Evolutionary conservation across 805 yeast genomes (phyloP), one percentile per base, ranked within the genome.

Genomic region (Wickerhamiella parazyma): DNA sequence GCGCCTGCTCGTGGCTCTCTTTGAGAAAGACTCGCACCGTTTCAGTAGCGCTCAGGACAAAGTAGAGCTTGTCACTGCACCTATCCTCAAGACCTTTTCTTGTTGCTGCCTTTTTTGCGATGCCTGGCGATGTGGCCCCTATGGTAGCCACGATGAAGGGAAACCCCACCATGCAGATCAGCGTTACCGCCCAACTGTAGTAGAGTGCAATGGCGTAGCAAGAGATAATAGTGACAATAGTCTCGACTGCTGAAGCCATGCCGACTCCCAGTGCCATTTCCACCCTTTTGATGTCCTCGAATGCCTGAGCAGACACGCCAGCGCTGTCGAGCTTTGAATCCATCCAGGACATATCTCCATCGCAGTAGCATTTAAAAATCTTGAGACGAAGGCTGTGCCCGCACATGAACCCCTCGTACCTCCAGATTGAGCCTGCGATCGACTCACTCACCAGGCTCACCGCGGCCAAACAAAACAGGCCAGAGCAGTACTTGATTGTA

Each of bases 141-240:
- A 80, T 75, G 2, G 71, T 49, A n/a, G 24, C 16, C 0, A 68
- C 7, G 0, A 67, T 67, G 45, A 89, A 72, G 0, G 98, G 98
- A 3, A 84, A 51, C 3, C 80, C 69, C 1, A 84, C 78, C 46
- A 89, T 54, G n/a, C 80, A 73, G 1, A 91, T 72, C 20, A 91
- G 61, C 0, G 96, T 82, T 9, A 91, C 67, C 3, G 82, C 70
- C 96, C 96, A 89, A 2, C 94, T 82, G 48, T 76, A 78, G 48
- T 71, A 70, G 56, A 91, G 71, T 0, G 85, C 69, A 0, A 75
- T 71, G 1, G 67, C 33, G 7, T 75, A 69, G 49, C 77, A 77
- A 10, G 74, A 55, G 1, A 78, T 54, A 17, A 77, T 51, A 0
- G 81, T 85, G 14, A 76, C 55, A 3, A 78, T 72, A 54, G 80